Evolutionary conservation across 805 yeast genomes (phyloP), one percentile per base, ranked within the genome.

Genomic region (Saccharomycopsis capsularis): DNA sequence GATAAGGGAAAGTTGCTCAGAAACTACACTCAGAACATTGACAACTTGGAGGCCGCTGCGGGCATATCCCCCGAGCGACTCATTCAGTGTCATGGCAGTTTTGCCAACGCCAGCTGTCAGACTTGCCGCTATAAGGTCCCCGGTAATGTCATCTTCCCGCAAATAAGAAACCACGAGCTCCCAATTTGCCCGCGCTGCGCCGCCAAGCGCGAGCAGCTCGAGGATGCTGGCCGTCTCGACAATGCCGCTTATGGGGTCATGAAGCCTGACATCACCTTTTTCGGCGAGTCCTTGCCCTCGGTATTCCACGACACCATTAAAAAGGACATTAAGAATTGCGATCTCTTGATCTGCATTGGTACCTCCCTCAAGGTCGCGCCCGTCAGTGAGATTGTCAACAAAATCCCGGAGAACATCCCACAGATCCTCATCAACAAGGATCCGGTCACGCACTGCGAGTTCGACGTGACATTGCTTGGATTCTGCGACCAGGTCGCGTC

Each of bases 301-400:
- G 64, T 71, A 42, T 89, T 82, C 60, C 90, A 87, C 57, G 73
- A 74, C 41, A 62, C 69, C 27, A 74, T 81, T 25, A 68, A 69
- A 38, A 71, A 73, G 39, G 96, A 90, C 60, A 69, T 81, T 4
- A 57, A 65, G 18, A 69, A 75, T 38, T 86, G 95, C 64, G 97
- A 90, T 63, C 68, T 89, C 47, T 67, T 90, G 40, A 72, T 89
- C 3, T 84, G 95, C 62, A 81, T 89, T 32, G 97, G 97, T 16
- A 89, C 97, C 0, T 88, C 96, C 19, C 71, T 89, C 55, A 86
- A 89, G 60, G 97, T 89, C 22, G 88, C 95, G 0, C 97, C 97
- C 0, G 96, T 90, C 3, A 80, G 88, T 46, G 89, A 86, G 46
- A 85, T 89, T 50, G 90, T 86, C n/a, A 81, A 86, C 54, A 71